Base-by-base conservation (phyloP, 2,329 filamentous ascomycete genomes). In the Exophiala sp. region DNA sequence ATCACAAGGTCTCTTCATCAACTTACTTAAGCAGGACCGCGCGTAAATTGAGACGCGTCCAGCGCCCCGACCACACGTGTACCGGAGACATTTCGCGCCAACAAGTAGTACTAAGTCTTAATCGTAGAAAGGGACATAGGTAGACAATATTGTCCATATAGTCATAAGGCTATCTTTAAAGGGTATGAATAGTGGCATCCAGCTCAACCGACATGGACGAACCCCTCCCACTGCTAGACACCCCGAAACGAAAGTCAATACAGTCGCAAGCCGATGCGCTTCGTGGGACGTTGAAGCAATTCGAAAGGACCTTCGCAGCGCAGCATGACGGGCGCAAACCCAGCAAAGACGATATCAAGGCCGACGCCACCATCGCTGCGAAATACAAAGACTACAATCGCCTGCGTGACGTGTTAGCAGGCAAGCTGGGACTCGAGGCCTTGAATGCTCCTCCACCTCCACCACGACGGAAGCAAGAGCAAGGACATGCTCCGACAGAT, bases 301-400 rank as follows among this genome's bases (percentile, higher is more conserved):
- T 71, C 68, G 73, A 76, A 59, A 65, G 68, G 39, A 63, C 63
- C 0, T 75, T 75, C 55, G 63, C 70, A 5, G 64, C 65, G 2
- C 63, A 64, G 9, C 68, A 74, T 50, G 63, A 64, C 21, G 71
- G 71, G 7, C 65, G 64, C 29, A 75, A 75, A 59, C 68, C 73
- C 2, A 65, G 65, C 13, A 66, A 70, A 18, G 64, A 68, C 21
- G 73, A 76, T 62, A 75, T 76, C 46, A 76, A 75, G 56, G 64
- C 69, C 37, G 65, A 71, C 44, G 63, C 63, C 6, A 63, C 63
- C 8, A 74, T 75, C 24, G 72, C 71, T 21, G 64, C 65, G 3
- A 74, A 74, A 64, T 75, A 75, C 62, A 74, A 74, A 49, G 62
- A 68, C 39, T 75, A 75, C 59, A 64, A 66, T 23, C 66, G 66